These are phyloP conservation scores for Scedosporium boydii DNA, from an alignment of 2,329 filamentous ascomycete species.

Conservation along the genomic window DNA sequence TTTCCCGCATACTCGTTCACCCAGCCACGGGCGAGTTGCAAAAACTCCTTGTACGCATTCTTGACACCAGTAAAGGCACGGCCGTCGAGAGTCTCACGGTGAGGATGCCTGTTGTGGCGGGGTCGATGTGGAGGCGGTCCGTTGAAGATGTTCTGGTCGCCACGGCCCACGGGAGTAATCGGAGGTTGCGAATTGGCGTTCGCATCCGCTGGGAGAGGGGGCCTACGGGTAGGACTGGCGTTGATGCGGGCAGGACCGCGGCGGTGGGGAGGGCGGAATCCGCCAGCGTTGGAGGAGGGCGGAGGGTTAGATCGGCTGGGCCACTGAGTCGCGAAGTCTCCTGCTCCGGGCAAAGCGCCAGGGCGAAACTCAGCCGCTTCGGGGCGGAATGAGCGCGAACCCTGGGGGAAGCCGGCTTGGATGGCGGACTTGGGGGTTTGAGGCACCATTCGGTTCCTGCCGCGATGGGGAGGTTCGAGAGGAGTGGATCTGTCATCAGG, in stretches of 20 bases:
- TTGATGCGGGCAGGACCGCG: no score
- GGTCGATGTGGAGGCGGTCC: no score
- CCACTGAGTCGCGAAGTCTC: background rate
- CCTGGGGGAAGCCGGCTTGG: background rate
- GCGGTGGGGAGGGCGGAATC: no score
- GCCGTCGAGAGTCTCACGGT: background rate
- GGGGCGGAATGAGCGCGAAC: background rate
- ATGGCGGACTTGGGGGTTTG: background rate
- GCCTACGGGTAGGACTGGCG: no score
- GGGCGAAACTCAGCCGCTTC: background rate
- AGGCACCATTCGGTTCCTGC: background rate
- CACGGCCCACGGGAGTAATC: no score
- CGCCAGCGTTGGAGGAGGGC: no score
- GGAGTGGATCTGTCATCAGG: no score
- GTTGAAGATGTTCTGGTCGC: no score
- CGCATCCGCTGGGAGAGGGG: no score
- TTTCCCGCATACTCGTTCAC: background rate
- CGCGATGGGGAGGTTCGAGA: no score
- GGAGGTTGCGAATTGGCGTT: no score
- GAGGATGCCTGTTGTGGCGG: no score
- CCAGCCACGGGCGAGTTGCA: background rate
- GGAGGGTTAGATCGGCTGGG: background rate
- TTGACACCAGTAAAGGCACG: background rate
- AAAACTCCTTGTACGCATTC: background rate
- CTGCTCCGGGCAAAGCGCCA: background rate